Evolutionary conservation across 1,284 basidiomycete species (phyloP).

Genomic region (Mycena sp.): DNA sequence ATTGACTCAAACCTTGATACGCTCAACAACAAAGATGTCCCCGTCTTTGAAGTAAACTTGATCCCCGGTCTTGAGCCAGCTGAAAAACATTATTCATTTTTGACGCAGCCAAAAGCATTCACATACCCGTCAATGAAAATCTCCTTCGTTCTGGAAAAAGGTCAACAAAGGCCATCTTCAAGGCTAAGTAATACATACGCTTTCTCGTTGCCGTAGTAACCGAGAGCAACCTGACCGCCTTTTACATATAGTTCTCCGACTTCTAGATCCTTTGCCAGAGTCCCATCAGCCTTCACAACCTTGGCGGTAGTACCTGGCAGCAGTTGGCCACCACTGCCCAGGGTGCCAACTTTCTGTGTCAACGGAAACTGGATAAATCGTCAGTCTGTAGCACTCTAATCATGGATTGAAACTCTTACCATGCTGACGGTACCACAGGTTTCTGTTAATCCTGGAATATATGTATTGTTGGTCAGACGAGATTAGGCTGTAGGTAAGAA

Average conservation of each 20-base stretch:
- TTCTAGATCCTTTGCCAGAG: constrained; percentile 44
- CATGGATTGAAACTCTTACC: neutral
- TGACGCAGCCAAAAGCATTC: neutral
- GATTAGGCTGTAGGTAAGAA: constrained; percentile 26
- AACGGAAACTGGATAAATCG: constrained; percentile 24
- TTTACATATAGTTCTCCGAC: constrained; percentile 53
- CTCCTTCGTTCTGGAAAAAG: constrained; percentile 28
- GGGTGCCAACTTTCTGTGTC: constrained; percentile 31
- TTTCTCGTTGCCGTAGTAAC: constrained; percentile 47
- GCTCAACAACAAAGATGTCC: constrained; percentile 69
- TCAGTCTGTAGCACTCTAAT: neutral
- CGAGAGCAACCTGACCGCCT: constrained; percentile 52
- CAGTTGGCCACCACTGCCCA: constrained; percentile 34
- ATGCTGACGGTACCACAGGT: constrained; percentile 34
- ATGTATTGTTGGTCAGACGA: neutral
- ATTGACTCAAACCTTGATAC: constrained; percentile 53
- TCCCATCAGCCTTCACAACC: constrained; percentile 33
- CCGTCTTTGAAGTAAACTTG: constrained; percentile 63
- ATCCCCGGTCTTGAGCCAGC: constrained; percentile 63
- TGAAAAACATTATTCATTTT: neutral
- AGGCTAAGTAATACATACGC: constrained; percentile 19
- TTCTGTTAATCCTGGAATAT: constrained; percentile 34
- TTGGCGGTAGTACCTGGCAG: constrained; percentile 32
- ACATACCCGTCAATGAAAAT: constrained; percentile 32
- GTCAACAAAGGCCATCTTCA: neutral